A percentile compares a stretch with the other conserved stretches of the same genome.
Conservation (phyloP, 441 rosid species). For the Flueggea neowawraea region DNA sequence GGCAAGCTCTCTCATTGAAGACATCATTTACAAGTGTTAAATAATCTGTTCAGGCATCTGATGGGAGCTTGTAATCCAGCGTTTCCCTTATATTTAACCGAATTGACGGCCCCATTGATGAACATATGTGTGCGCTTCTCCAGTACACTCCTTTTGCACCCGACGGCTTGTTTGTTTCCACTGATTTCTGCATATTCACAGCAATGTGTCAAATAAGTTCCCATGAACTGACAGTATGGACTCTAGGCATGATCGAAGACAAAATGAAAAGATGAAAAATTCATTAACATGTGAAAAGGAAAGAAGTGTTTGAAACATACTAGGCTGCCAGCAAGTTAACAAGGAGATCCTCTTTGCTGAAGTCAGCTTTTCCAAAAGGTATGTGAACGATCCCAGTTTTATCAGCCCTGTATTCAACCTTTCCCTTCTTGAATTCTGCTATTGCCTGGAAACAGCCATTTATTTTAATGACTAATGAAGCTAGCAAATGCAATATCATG, state of each 20-base stretch:
- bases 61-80: constrained; percentile 74
- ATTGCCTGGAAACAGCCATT: constrained; percentile 61
- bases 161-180: constrained; percentile 91
- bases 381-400: constrained; percentile 99
- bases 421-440: constrained; percentile 94
- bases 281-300: background rate
- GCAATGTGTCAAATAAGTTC: background rate
- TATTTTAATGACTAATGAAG: too few species aligned
- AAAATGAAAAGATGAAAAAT: background rate
- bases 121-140: constrained; percentile 89
- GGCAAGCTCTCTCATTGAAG: constrained; percentile 15
- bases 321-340: constrained; percentile 73
- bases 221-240: background rate
- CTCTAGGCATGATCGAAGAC: background rate
- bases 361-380: constrained; percentile 79
- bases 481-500: too few species aligned
- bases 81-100: constrained; percentile 82
- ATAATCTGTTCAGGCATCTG: constrained; percentile 21
- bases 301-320: constrained; percentile 39
- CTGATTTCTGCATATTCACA: constrained; percentile 63
- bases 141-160: constrained; percentile 99
- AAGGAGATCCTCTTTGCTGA: constrained; percentile 82
- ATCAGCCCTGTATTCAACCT: constrained; percentile 93
- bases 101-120: constrained; percentile 98
- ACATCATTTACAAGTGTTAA: constrained; percentile 33